Evolutionary conservation across 768 basidiomycete species (phyloP), one percentile per base, ranked within the genome.

Genomic region (Galerina sulciceps): DNA sequence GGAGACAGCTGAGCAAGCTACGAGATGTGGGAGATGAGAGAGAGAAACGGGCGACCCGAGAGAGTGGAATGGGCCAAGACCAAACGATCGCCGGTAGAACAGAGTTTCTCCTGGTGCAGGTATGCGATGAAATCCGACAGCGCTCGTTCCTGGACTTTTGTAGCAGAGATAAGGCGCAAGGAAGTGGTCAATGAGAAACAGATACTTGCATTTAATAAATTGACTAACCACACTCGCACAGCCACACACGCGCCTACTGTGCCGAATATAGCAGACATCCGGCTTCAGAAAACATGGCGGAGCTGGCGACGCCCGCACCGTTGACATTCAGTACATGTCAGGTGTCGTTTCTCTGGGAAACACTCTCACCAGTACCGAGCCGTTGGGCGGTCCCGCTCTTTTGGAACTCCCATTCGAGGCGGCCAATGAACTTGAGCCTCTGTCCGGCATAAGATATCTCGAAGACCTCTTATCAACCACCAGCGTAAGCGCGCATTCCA

Each of bases 41-140:
- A 64, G 60, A 65, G 61, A 62, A 65, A 62, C 60, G 55, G 59
- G 53, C 54, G 74, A 78, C 75, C 76, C 77, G 73, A 76, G 63
- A 74, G 71, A 78, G 72, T 77, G 77, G 77, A 61, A 71, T 71
- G 67, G 65, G 63, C 65, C 69, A 71, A 72, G 69, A 64, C 65
- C 63, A 63, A 57, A 63, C 58, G 66, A 67, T 62, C 59, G 68
- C 50, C 53, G 64, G 43, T 46, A 51, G 50, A 59, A 54, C 53
- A 50, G 52, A 59, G 50, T 53, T 53, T 57, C 50, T 54, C 46
- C 48, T 31, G 48, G 35, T 42, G 48, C 35, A 17, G 35, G 36
- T 40, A 36, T 44, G 26, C 35, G 35, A 55, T 44, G 36, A 43
- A 50, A 53, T 49, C 46, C 18, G 56, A 55, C 52, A 47, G 55